Evolutionary conservation across 2,329 filamentous ascomycete genomes (phyloP), one percentile per base, ranked within the genome.

Genomic region (Byssothecium circinans): DNA sequence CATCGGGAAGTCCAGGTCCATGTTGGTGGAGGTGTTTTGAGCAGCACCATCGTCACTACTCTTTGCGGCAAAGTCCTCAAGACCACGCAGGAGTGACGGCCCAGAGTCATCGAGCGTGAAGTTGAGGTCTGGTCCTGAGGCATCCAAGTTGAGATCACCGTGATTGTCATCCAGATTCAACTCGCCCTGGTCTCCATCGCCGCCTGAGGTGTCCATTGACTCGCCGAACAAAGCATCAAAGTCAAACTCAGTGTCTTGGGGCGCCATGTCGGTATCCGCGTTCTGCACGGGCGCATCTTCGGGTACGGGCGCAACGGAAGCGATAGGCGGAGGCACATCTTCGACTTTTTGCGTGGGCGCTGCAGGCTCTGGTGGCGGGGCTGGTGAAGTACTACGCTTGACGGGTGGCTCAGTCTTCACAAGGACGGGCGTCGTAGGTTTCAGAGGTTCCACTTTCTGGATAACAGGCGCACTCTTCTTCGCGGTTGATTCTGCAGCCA

Each of bases 161-260:
- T 58, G 50, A 36, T 46, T 41, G 47, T 55, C 49, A 35, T 49
- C 20, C n/a, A 11, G 45, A 20, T 53, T 36, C 17, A 11, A 4
- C 27, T 52, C 46, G 14, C 58, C 49, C 34, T 45, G 35, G 36
- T 50, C 27, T 17, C 17, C 50, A 22, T 55, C 57, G 34, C 44
- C 59, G 7, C 56, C 42, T 1, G 58, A 60, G 47, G 63, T 62
- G 52, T 62, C 61, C 2, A 56, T 44, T 22, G 40, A 36, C 46
- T 69, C 64, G 46, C 62, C 65, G 32, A 71, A 71, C 42, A 69
- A 63, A 47, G 66, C 61, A 37, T 69, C 67, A 41, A 70, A 69
- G 44, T 74, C 73, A 47, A 74, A 70, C 27, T 72, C 69, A n/a
- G 55, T 55, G 18, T 69, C 65, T 43, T 63, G 59, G 14, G 57